These are phyloP conservation scores for Trametes hirsuta DNA, from an alignment of 1,284 basidiomycete species.

Conservation along the genomic window DNA sequence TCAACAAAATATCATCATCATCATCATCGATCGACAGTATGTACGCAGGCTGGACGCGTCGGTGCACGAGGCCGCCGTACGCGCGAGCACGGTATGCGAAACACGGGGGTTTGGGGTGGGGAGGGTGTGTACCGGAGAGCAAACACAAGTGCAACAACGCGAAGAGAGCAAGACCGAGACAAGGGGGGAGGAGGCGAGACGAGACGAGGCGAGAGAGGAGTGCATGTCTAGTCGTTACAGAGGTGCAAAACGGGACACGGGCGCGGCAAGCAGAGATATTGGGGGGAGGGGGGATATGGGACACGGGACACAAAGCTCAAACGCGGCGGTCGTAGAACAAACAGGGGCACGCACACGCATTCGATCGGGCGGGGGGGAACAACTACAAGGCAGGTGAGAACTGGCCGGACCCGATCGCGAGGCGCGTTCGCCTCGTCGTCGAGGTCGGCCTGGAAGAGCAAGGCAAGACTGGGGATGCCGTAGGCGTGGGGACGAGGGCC, in stretches of 20 bases:
- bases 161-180: conserved; percentile 31
- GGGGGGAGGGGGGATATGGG: background rate
- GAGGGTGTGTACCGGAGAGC: conserved; percentile 33
- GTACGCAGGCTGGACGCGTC: background rate
- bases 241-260: conserved; percentile 21
- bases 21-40: background rate
- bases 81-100: conserved; percentile 12
- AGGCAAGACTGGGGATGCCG: conserved; percentile 6
- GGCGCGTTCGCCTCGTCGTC: conserved; percentile 18
- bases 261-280: background rate
- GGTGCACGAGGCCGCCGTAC: conserved; percentile 3
- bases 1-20: background rate
- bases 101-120: background rate
- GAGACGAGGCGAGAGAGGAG: conserved; percentile 26
- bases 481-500: background rate
- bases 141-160: conserved; percentile 9
- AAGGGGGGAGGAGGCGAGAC: conserved; percentile 18
- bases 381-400: conserved; percentile 6
- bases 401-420: background rate
- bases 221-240: conserved; percentile 75
- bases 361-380: conserved; percentile 1
- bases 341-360: conserved; percentile 15
- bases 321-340: conserved; percentile 17
- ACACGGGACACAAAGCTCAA: background rate
- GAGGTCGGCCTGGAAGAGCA: conserved; percentile 4